Evolutionary conservation across 1,284 basidiomycete genomes (phyloP).

Genomic region (Malassezia sympodialis): DNA sequence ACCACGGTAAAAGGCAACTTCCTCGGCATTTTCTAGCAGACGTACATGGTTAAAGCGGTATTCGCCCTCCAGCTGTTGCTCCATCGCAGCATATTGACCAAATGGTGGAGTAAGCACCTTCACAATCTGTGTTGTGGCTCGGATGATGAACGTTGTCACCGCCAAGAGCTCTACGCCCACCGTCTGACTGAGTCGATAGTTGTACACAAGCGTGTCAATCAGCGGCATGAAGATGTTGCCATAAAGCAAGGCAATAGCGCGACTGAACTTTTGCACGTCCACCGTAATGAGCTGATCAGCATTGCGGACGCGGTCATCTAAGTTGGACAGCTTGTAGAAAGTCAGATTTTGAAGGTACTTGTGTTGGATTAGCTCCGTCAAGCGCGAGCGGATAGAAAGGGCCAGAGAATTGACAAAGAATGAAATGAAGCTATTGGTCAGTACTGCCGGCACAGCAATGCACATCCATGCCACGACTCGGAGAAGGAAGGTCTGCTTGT

Average conservation of each 20-base stretch:
- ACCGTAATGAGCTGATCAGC: slow-evolving; percentile 96
- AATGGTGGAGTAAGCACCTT: slow-evolving; percentile 68
- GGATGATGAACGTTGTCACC: slow-evolving; percentile 57
- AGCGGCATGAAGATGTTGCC: slow-evolving; percentile 60
- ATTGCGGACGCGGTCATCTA: slow-evolving; percentile 78
- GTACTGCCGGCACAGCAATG: slow-evolving; percentile 71
- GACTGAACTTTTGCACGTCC: slow-evolving; percentile 86
- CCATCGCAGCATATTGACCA: slow-evolving; percentile 74
- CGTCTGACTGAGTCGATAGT: slow-evolving; percentile 84
- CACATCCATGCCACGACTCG: slow-evolving; percentile 83
- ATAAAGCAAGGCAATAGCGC: slow-evolving; percentile 84
- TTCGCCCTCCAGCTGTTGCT: slow-evolving; percentile 62
- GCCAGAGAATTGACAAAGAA: slow-evolving; percentile 89
- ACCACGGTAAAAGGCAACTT: slow-evolving; percentile 82
- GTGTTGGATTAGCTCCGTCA: slow-evolving; percentile 72
- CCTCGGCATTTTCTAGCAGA: slow-evolving; percentile 85
- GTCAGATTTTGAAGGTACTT: slow-evolving; percentile 69
- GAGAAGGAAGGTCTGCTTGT: slow-evolving; percentile 66
- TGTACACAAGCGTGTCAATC: slow-evolving; percentile 84
- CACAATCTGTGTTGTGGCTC: slow-evolving; percentile 51
- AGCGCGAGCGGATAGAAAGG: slow-evolving; percentile 76
- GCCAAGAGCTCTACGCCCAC: slow-evolving; percentile 82
- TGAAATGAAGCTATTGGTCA: slow-evolving; percentile 84
- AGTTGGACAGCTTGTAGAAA: slow-evolving; percentile 80
- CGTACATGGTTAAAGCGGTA: slow-evolving; percentile 85